Percentiles rank a stretch among this genome's conserved stretches.
Evolutionary conservation across 2,329 filamentous ascomycete genomes (phyloP).

Genomic region (Aspergillus flavus): DNA sequence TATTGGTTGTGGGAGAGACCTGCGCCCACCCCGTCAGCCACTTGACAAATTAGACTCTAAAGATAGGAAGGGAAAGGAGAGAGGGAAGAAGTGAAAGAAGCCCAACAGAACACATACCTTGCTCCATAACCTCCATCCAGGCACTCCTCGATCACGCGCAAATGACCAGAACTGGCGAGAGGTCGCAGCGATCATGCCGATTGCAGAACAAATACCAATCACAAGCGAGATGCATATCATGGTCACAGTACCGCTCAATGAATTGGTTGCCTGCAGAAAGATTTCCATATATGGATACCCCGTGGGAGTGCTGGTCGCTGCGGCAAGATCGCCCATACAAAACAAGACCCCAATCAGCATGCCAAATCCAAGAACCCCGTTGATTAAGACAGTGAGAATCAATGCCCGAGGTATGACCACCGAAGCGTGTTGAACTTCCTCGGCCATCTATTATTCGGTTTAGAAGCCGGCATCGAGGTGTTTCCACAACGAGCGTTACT

Average conservation of each 20-base stretch:
- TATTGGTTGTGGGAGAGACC: too few relatives aligned
- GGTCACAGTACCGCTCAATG: slow-evolving; percentile 33
- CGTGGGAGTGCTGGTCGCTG: slow-evolving; percentile 34
- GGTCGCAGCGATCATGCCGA: slow-evolving; percentile 36
- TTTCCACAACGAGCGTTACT: slow-evolving; percentile 9
- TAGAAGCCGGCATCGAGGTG: too few relatives aligned
- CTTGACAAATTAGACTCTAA: too few relatives aligned
- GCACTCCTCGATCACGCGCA: slow-evolving; percentile 40
- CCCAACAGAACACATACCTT: too few relatives aligned
- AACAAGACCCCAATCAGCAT: slow-evolving; percentile 41
- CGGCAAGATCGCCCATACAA: slow-evolving; percentile 37
- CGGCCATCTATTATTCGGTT: slow-evolving; percentile 32
- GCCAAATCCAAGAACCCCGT: slow-evolving; percentile 39
- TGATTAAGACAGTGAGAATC: slow-evolving; percentile 37
- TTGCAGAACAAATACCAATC: slow-evolving; percentile 31
- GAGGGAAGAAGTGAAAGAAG: too few relatives aligned
- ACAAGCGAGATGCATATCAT: slow-evolving; percentile 29
- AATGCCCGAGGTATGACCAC: slow-evolving; percentile 40
- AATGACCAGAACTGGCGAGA: slow-evolving; percentile 41
- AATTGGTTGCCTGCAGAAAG: slow-evolving; percentile 51
- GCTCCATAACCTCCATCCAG: slow-evolving; percentile 25
- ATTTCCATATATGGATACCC: slow-evolving; percentile 42
- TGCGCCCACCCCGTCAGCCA: too few relatives aligned
- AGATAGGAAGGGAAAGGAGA: too few relatives aligned
- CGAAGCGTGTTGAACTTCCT: slow-evolving; percentile 43